Evolutionary conservation across 371 early-diverging fungal genomes (phyloP), one percentile per base, ranked within the genome.

Genomic region (Rhizomucor miehei): DNA sequence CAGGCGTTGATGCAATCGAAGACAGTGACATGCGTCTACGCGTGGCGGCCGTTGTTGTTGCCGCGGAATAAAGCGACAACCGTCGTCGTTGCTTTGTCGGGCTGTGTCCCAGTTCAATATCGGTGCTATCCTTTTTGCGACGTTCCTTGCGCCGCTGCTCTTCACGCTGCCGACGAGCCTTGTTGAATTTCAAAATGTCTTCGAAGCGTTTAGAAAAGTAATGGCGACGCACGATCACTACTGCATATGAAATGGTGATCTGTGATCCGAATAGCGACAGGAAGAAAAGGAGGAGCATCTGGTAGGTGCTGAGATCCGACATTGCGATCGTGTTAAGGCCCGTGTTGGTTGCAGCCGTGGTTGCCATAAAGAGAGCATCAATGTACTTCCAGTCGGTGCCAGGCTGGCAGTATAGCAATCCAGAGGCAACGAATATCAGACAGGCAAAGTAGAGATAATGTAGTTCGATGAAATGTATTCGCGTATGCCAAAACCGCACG

Each of bases 201-300:
- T 77, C 70, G 39, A 77, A 77, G n/a, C 78, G 62, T 23, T 72
- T 74, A 14, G 74, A 73, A 38, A 77, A 77, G 19, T 70, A 74
- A 43, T 72, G 63, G 11, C 59, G 60, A 36, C 78, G 58, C 3
- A 74, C 66, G 13, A 60, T 55, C 11, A 77, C 48, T 10, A 77
- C 60, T 13, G 66, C 53, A 20, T 70, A 53, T 2, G 70, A 71
- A 10, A 77, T 62, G 21, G 66, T 51, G 9, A 74, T 51, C 41
- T 67, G 72, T 0, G 78, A 77, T 0, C 69, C 55, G 17, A 70
- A 44, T 17, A 72, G 65, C 0, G 73, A 72, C 12, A 44, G 41
- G 16, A 72, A 48, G 34, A 65, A 66, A n/a, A 74, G 44, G n/a
- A 70, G 13, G 1, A 65, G 5, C n/a, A 69, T 38, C 21, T 77